Base-by-base conservation (phyloP, 257 asterid genomes). In the Mentha longifolia region DNA sequence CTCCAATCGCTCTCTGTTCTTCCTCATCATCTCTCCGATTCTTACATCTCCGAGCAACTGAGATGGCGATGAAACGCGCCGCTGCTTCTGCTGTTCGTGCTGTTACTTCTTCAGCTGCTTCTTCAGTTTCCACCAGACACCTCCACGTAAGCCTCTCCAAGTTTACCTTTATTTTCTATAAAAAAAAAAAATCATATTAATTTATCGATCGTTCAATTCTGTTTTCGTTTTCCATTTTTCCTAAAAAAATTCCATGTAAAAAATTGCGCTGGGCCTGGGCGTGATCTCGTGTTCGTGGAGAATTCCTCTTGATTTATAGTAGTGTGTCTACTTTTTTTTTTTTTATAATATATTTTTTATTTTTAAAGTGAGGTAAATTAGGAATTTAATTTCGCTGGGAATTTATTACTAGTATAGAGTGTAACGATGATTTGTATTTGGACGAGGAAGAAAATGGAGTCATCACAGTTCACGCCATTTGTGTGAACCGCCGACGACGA, bases 51-150 rank as follows among this genome's bases (percentile, higher is more conserved):
- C 16, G 54, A 56, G 5, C 69, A 46, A 4, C 72, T 11, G 50
- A 39, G 61, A 89, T 88, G 96, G 96, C 97, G 79, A 87, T 88
- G 97, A 90, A 85, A 62, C 87, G 93, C 74, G 95, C 62, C 33
- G 89, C 84, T 69, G 61, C 85, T 10, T 80, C 89, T 68, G 91
- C 93, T 31, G 68, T 82, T 82, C 92, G 95, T 73, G 87, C 89
- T 63, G 11, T 87, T 46, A 35, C 86, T 76, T 81, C 89, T 30
- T 74, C 87, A 14, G 39, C 76, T 67, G 68, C 79, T 54, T 80
- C 92, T 19, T 71, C 89, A 7, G 13, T 83, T 75, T 68, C 75
- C 17, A 72, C 84, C 65, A 79, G 97, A 62, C 59, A 76, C 61
- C 92, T 92, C 74, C 97, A 92, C 55, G 98, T 89, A 74, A 82